These are phyloP conservation scores for Talaromyces stipitatus DNA, from an alignment of 495 filamentous ascomycete genomes.

Conservation along the genomic window DNA sequence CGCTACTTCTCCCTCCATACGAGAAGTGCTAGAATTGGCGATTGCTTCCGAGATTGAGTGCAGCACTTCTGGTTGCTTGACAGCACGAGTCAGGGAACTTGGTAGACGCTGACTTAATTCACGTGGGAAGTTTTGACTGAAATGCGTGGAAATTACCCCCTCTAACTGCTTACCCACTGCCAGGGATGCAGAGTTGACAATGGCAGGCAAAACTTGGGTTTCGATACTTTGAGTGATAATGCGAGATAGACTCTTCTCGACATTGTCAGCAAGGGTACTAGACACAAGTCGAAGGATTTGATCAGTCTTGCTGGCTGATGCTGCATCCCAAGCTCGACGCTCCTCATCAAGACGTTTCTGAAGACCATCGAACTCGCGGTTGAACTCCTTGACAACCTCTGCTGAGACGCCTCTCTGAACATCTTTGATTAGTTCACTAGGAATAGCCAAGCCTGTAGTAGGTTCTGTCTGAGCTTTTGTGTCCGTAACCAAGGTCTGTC, in stretches of 20 bases:
- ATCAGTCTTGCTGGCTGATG: conserved; percentile 63
- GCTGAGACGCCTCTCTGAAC: conserved; percentile 47
- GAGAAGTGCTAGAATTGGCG: conserved; percentile 52
- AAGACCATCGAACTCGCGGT: conserved; percentile 48
- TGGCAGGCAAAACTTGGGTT: conserved; percentile 52
- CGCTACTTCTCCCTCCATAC: conserved; percentile 60
- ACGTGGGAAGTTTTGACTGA: conserved; percentile 38
- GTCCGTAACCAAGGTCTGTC: neutral
- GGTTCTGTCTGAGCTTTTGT: neutral
- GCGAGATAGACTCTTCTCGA: conserved; percentile 67
- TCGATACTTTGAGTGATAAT: conserved; percentile 64
- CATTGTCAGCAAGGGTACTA: conserved; percentile 79
- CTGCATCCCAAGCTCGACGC: conserved; percentile 54
- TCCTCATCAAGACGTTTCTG: conserved; percentile 59
- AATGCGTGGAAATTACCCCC: conserved; percentile 41
- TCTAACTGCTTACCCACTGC: conserved; percentile 56
- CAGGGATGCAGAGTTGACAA: conserved; percentile 40
- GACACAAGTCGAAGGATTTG: conserved; percentile 81
- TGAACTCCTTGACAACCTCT: conserved; percentile 49
- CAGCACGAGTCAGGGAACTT: conserved; percentile 46
- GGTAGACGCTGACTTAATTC: conserved; percentile 50
- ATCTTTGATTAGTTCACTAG: conserved; percentile 2
- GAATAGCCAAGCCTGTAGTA: conserved; percentile 4
- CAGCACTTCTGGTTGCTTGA: conserved; percentile 58
- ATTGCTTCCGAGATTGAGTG: conserved; percentile 65